These are phyloP conservation scores for Pythium coloratum DNA, from an alignment of 352 stramenopile species.

Conservation along the genomic window DNA sequence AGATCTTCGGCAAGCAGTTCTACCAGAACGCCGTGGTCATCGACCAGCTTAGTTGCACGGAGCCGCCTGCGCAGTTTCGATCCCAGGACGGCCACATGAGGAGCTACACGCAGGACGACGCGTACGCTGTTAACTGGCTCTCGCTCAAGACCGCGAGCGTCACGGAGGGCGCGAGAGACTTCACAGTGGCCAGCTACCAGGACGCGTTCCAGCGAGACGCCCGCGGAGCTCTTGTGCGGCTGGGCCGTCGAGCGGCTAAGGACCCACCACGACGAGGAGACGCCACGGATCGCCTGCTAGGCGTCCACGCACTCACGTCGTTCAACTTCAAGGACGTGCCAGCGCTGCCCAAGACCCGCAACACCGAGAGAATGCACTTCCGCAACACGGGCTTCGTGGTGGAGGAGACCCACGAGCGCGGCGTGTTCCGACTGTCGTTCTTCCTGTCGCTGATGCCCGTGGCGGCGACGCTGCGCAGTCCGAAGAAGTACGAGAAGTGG, in stretches of 20 bases:
- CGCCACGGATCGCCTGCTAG: conserved; percentile 34
- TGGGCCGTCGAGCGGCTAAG: conserved; percentile 11
- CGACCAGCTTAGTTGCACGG: conserved; percentile 62
- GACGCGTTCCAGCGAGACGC: conserved; percentile 51
- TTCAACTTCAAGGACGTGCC: conserved; percentile 72
- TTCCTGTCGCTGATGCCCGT: conserved; percentile 59
- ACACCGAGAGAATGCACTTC: conserved; percentile 53
- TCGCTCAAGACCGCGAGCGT: conserved; percentile 44
- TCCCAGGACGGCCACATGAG: conserved; percentile 13
- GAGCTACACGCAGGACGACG: conserved; percentile 47
- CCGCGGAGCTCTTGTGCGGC: conserved; percentile 22
- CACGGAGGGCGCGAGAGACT: conserved; percentile 50
- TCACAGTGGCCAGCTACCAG: conserved; percentile 74
- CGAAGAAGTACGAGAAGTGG: conserved; percentile 62
- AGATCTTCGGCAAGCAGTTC: conserved; percentile 55
- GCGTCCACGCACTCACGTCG: conserved; percentile 55
- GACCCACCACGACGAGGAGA: conserved; percentile 5
- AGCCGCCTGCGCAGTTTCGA: conserved; percentile 38
- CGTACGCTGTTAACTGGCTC: conserved; percentile 71
- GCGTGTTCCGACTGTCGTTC: conserved; percentile 47
- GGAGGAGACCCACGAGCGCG: conserved; percentile 44
- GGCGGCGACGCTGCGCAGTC: conserved; percentile 41
- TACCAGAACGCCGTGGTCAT: conserved; percentile 52
- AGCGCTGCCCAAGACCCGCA: conserved; percentile 41
- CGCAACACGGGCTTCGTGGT: conserved; percentile 69